These are phyloP conservation scores for Sisymbrium irio DNA, from an alignment of 345 rosid species.

Conservation along the genomic window DNA sequence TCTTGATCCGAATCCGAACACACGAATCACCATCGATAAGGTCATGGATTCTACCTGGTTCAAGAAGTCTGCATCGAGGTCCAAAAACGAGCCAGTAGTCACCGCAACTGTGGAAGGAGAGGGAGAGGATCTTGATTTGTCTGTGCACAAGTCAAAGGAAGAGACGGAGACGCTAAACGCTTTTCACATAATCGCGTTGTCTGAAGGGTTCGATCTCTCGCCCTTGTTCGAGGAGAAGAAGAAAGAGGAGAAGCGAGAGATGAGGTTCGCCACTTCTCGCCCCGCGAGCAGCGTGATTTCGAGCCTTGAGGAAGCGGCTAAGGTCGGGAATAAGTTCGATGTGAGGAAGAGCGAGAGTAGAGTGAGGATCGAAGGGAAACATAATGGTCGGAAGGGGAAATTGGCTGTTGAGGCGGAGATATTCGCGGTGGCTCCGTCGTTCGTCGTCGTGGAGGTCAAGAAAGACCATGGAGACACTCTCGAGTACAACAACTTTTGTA, in stretches of 20 bases:
- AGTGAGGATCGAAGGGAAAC: slow-evolving; percentile 72
- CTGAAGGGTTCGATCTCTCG: slow-evolving; percentile 85
- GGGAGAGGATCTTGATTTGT: slow-evolving; percentile 24
- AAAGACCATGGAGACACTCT: slow-evolving; percentile 85
- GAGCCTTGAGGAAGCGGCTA: slow-evolving; percentile 72
- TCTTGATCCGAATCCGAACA: slow-evolving; percentile 78
- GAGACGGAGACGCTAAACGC: slow-evolving; percentile 72
- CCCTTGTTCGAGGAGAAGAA: slow-evolving; percentile 88
- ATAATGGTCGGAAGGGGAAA: slow-evolving; percentile 84
- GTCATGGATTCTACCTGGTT: slow-evolving; percentile 80
- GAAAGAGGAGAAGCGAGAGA: slow-evolving; percentile 73
- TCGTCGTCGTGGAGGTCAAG: slow-evolving; percentile 83
- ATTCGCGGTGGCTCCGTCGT: slow-evolving; percentile 71
- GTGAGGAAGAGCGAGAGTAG: slow-evolving; percentile 70
- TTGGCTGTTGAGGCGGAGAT: slow-evolving; percentile 74
- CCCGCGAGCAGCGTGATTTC: slow-evolving; percentile 87
- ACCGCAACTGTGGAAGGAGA: slow-evolving; percentile 25
- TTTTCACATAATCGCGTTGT: slow-evolving; percentile 79
- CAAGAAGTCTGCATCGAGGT: slow-evolving; percentile 47
- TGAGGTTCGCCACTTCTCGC: slow-evolving; percentile 74
- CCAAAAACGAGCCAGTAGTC: slow-evolving; percentile 2
- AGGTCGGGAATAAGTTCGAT: slow-evolving; percentile 52
- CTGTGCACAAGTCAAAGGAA: slow-evolving; percentile 32
- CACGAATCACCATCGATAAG: slow-evolving; percentile 53
- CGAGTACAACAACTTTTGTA: slow-evolving; percentile 89